A percentile compares a stretch with the other conserved stretches of the same genome.
These are phyloP conservation scores for Triticum timopheevii DNA, from an alignment of 176 grass and related monocot species.

Conservation along the genomic window DNA sequence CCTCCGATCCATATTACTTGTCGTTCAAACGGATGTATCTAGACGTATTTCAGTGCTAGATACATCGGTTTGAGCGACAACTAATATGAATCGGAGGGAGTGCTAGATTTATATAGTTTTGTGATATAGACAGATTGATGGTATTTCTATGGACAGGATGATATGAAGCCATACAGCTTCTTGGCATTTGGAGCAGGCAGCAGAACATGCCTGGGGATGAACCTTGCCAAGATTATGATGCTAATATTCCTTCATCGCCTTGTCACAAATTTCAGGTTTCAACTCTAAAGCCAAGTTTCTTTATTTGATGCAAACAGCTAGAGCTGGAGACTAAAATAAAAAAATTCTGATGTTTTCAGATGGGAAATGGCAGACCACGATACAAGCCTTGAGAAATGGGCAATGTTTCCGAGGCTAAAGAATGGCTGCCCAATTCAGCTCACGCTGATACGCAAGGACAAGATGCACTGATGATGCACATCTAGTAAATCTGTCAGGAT, in stretches of 20 bases:
- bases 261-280: slow-evolving; percentile 69
- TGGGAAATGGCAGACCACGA: slow-evolving; percentile 76
- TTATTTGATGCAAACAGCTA: not conserved
- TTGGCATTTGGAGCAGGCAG: slow-evolving; percentile 81
- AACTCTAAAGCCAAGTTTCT: not conserved
- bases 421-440: slow-evolving; percentile 75
- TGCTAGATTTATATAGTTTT: not conserved
- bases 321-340: not conserved
- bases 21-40: too few relatives aligned
- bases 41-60: too few relatives aligned
- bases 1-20: too few relatives aligned
- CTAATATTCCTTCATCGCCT: slow-evolving; percentile 81
- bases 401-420: slow-evolving; percentile 85
- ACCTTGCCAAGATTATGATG: slow-evolving; percentile 92
- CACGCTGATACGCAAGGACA: slow-evolving; percentile 22
- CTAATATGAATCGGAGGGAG: too few relatives aligned
- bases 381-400: slow-evolving; percentile 72
- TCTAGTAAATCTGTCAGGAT: not conserved
- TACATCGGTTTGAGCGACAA: too few relatives aligned
- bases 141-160: slow-evolving; percentile 36
- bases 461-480: not conserved
- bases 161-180: slow-evolving; percentile 60
- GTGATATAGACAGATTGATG: not conserved
- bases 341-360: slow-evolving; percentile 19
- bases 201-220: slow-evolving; percentile 83